Evolutionary conservation across 805 yeast species (phyloP).

Genomic region (Wickerhamiella dianesei): DNA sequence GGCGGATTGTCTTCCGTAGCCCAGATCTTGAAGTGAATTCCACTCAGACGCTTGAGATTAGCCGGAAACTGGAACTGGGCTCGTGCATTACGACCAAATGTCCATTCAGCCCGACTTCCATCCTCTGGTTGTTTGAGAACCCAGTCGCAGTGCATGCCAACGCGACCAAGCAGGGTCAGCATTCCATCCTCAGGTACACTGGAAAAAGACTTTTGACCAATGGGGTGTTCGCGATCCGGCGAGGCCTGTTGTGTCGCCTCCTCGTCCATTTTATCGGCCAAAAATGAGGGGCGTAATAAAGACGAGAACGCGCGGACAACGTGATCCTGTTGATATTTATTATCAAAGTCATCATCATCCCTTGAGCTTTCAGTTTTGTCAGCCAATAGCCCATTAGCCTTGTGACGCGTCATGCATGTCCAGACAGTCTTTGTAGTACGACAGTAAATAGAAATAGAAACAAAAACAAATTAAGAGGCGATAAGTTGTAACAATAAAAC

Average conservation of each 20-base stretch:
- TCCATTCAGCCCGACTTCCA: constrained; percentile 34
- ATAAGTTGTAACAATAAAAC: too few relatives aligned
- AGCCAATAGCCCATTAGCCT: too few relatives aligned
- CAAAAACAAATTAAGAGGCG: too few relatives aligned
- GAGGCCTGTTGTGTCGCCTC: constrained; percentile 20
- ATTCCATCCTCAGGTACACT: constrained; percentile 10
- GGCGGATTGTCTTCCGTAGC: constrained; percentile 37
- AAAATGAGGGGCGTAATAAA: not conserved
- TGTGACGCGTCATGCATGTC: too few relatives aligned
- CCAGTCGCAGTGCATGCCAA: constrained; percentile 16
- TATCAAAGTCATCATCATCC: too few relatives aligned
- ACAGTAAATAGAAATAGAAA: too few relatives aligned
- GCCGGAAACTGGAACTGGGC: constrained; percentile 53
- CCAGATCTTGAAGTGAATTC: constrained; percentile 62
- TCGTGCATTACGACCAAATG: constrained; percentile 56
- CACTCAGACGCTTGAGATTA: constrained; percentile 51
- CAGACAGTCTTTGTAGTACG: too few relatives aligned
- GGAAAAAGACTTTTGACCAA: constrained; percentile 13
- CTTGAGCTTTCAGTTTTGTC: too few relatives aligned
- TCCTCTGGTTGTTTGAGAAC: constrained; percentile 8
- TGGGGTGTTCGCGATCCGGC: constrained; percentile 13
- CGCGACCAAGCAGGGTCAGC: constrained; percentile 15
- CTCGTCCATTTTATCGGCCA: constrained; percentile 5
- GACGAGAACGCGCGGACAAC: not conserved
- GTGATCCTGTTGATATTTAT: not conserved